Percentiles rank a stretch among this genome's conserved stretches.
Conservation (phyloP, 441 rosid species). For the Rhodomyrtus psidioides region DNA sequence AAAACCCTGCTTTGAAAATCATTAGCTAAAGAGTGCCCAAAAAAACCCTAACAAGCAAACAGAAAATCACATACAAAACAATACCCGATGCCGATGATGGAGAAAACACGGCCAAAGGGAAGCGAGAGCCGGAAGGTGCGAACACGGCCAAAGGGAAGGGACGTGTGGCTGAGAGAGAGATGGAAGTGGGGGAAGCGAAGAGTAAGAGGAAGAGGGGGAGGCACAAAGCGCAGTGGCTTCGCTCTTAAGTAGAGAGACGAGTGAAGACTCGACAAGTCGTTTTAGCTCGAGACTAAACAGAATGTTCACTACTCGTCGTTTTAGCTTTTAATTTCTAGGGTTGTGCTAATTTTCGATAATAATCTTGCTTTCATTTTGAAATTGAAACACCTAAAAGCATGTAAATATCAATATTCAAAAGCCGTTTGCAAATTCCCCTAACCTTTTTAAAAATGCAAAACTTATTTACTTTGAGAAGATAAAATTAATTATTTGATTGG, state of each 20-base stretch:
- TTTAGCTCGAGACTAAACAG: no score
- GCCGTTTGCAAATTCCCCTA: fast-evolving
- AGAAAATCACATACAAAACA: no score
- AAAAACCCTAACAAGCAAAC: no score
- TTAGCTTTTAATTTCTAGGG: neutral
- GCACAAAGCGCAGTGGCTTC: fast-evolving
- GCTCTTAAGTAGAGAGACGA: neutral
- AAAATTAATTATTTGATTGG: neutral
- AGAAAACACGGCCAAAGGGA: neutral
- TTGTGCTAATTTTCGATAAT: fast-evolving
- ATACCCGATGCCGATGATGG: neutral
- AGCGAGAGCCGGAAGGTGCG: neutral
- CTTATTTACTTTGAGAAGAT: fast-evolving
- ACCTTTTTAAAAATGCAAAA: no score
- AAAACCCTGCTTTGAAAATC: no score
- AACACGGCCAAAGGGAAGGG: no score
- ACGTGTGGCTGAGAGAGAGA: neutral
- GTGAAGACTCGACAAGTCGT: neutral
- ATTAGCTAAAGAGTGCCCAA: no score
- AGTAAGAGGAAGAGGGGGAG: neutral
- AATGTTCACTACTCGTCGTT: no score
- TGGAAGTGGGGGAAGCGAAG: neutral
- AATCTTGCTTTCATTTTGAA: neutral
- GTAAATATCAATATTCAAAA: no score
- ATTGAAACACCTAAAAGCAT: fast-evolving